These are phyloP conservation scores for Corylus americana DNA, from an alignment of 306 rosid species.

Conservation along the genomic window DNA sequence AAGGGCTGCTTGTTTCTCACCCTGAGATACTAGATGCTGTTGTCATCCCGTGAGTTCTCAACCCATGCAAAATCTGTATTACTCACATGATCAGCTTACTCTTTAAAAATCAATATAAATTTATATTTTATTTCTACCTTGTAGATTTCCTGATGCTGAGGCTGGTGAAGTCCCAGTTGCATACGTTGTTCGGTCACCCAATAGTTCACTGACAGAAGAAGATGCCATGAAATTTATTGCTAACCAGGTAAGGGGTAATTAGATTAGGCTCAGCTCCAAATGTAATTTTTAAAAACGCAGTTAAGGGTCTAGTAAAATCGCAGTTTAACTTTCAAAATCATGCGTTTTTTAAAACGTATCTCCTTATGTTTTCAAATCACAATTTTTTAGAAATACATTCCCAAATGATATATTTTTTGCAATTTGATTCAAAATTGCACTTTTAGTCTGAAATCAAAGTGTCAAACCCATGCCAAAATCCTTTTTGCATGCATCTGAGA, in stretches of 20 bases:
- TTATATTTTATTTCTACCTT: neutral
- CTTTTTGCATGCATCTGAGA: neutral
- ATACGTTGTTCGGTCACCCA: slow-evolving; percentile 69
- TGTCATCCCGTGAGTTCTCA: slow-evolving; percentile 88
- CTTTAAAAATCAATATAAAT: neutral
- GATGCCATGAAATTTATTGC: slow-evolving; percentile 64
- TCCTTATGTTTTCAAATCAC: too few relatives aligned
- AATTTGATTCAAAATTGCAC: too few relatives aligned
- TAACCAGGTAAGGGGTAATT: slow-evolving; percentile 50
- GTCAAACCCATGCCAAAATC: neutral
- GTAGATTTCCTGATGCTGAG: slow-evolving; percentile 86
- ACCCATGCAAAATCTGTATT: neutral
- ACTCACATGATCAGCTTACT: neutral
- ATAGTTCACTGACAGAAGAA: slow-evolving; percentile 74
- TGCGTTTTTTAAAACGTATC: too few relatives aligned
- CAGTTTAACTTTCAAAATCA: too few relatives aligned
- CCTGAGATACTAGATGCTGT: slow-evolving; percentile 92
- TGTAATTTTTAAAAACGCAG: too few relatives aligned
- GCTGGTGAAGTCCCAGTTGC: slow-evolving; percentile 94
- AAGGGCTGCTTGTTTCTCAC: slow-evolving; percentile 89
- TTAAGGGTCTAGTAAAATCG: too few relatives aligned
- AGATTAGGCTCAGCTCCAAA: too few relatives aligned
- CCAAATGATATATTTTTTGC: too few relatives aligned
- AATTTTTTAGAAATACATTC: too few relatives aligned
- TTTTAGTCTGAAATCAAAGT: too few relatives aligned